A percentile compares a stretch with the other conserved stretches of the same genome.
Conservation (phyloP, 768 basidiomycete species). For the Boletus rubroflammeus region DNA sequence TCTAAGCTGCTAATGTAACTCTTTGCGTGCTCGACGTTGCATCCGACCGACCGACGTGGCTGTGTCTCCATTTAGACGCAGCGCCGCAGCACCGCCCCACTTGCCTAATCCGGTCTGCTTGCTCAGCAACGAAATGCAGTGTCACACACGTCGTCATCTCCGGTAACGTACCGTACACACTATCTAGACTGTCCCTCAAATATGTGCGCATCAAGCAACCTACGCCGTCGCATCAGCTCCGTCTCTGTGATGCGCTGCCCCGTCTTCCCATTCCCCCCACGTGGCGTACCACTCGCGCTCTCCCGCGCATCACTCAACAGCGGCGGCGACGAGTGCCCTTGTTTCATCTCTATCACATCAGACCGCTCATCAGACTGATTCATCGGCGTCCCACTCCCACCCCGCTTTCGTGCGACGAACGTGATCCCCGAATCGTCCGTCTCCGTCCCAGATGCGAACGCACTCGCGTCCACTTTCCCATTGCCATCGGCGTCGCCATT, state of each 20-base stretch:
- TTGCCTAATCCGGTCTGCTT: conserved; percentile 13
- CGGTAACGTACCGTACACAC: too few species aligned
- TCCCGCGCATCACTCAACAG: conserved; percentile 14
- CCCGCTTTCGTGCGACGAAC: conserved; percentile 59
- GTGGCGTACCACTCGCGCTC: conserved; percentile 29
- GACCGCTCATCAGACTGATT: conserved; percentile 17
- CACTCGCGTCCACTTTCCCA: conserved; percentile 21
- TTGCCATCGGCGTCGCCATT: conserved; percentile 1
- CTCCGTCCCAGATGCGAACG: conserved; percentile 53
- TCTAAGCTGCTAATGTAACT: too few species aligned
- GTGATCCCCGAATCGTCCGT: conserved; percentile 69
- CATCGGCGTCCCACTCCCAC: conserved; percentile 28
- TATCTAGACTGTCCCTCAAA: conserved; percentile 35
- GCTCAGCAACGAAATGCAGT: conserved; percentile 24
- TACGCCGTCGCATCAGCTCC: conserved; percentile 73
- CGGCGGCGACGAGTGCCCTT: conserved; percentile 13
- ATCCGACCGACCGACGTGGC: conserved; percentile 34
- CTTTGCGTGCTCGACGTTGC: conserved; percentile 31
- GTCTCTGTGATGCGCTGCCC: conserved; percentile 74
- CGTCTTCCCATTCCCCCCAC: conserved; percentile 37
- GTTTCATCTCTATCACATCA: conserved; percentile 17
- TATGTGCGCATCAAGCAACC: conserved; percentile 73
- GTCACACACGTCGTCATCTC: neutral
- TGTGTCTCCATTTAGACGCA: conserved; percentile 34
- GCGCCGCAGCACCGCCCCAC: conserved; percentile 34